Conservation (phyloP, 202 grass and related monocot genomes). For the Carex arenaria region DNA sequence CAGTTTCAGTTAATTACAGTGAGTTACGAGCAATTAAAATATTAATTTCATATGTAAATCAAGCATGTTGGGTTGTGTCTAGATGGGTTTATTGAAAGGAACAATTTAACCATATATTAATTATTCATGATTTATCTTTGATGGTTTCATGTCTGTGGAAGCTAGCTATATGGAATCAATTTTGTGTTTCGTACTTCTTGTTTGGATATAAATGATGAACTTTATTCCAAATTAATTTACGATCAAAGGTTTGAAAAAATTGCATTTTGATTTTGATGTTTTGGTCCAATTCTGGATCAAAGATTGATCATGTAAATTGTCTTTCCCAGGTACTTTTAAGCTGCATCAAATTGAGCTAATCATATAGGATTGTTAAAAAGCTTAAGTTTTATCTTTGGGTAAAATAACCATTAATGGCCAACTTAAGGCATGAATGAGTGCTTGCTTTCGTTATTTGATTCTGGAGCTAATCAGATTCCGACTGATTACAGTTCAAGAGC, state of each 20-base stretch:
- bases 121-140: background rate
- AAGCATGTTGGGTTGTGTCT: too few species aligned
- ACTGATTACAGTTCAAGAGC: background rate
- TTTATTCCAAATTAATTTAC: background rate
- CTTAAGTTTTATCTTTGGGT: too few species aligned
- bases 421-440: too few species aligned
- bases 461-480: too few species aligned
- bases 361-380: background rate
- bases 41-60: too few species aligned
- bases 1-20: too few species aligned
- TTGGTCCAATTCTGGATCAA: background rate
- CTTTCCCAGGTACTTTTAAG: background rate
- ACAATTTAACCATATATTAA: too few species aligned
- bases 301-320: background rate
- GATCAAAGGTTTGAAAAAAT: background rate
- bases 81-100: too few species aligned
- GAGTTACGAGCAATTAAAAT: too few species aligned
- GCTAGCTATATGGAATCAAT: constrained; percentile 21
- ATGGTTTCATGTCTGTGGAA: constrained; percentile 1
- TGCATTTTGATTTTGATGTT: background rate
- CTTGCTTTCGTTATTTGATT: too few species aligned
- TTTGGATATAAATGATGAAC: constrained; percentile 16
- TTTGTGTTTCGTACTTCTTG: constrained; percentile 19
- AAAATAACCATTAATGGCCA: too few species aligned
- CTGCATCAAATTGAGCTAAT: background rate